These are phyloP conservation scores for Globisporangium rhizosaccharum DNA, from an alignment of 352 stramenopile species.

Conservation along the genomic window DNA sequence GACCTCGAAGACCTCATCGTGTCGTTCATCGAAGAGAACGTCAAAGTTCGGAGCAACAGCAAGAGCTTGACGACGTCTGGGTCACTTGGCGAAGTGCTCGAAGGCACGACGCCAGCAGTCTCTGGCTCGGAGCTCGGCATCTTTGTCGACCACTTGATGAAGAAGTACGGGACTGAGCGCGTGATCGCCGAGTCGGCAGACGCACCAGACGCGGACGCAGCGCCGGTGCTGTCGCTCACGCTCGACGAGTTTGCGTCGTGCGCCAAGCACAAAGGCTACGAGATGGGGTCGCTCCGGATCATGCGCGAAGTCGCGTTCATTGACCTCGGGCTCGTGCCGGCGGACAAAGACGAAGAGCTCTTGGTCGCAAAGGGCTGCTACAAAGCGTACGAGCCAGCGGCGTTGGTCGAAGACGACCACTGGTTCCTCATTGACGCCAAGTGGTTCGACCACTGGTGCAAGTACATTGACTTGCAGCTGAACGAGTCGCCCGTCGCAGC, in stretches of 20 bases:
- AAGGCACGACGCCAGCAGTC: slow-evolving; percentile 59
- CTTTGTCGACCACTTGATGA: slow-evolving; percentile 75
- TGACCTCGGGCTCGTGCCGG: slow-evolving; percentile 66
- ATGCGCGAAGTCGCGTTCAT: slow-evolving; percentile 85
- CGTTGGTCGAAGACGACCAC: slow-evolving; percentile 73
- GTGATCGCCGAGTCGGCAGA: slow-evolving; percentile 13
- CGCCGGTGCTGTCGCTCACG: slow-evolving; percentile 35
- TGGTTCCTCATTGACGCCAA: slow-evolving; percentile 84
- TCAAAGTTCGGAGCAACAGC: slow-evolving; percentile 31
- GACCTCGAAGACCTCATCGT: slow-evolving; percentile 62
- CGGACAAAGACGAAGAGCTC: slow-evolving; percentile 75
- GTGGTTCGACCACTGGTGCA: slow-evolving; percentile 84
- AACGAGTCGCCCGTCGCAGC: slow-evolving; percentile 18
- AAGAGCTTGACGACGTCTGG: slow-evolving; percentile 42
- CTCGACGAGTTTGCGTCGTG: slow-evolving; percentile 69
- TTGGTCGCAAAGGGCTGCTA: slow-evolving; percentile 69
- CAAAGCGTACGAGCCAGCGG: slow-evolving; percentile 58
- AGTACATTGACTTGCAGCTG: slow-evolving; percentile 51
- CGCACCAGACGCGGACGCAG: slow-evolving; percentile 22
- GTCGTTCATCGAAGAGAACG: slow-evolving; percentile 55
- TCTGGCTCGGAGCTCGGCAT: slow-evolving; percentile 74
- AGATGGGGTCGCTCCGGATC: slow-evolving; percentile 71
- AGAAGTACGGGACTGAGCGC: slow-evolving; percentile 39
- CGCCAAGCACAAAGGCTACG: slow-evolving; percentile 61
- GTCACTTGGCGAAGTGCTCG: slow-evolving; percentile 47